Percentiles rank a stretch among this genome's conserved stretches.
Evolutionary conservation across 106 monocot genomes (phyloP).

Genomic region (Allium fistulosum): DNA sequence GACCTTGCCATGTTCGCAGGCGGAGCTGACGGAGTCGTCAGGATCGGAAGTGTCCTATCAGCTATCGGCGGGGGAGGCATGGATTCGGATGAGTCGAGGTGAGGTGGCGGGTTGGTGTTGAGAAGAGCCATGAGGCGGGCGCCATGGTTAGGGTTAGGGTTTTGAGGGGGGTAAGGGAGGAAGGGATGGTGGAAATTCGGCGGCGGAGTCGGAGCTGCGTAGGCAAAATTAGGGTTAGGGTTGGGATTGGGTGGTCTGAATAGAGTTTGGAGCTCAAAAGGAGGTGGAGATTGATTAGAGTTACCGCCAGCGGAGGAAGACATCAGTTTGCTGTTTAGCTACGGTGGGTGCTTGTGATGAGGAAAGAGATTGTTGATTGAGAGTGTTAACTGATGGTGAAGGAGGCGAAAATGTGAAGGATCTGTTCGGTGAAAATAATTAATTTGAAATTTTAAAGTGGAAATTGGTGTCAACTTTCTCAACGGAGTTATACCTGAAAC

Average conservation of each 20-base stretch:
- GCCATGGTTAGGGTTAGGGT: conserved; percentile 39
- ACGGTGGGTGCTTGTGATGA: too few species aligned
- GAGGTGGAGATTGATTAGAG: conserved; percentile 5
- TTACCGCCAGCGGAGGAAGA: conserved; percentile 5
- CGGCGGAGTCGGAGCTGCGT: conserved; percentile 7
- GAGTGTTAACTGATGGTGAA: too few species aligned
- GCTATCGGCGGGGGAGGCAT: conserved; percentile 43
- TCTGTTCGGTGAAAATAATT: too few species aligned
- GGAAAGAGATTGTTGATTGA: not conserved
- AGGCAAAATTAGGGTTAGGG: conserved; percentile 6
- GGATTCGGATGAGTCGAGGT: conserved; percentile 60
- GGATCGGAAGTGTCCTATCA: conserved; percentile 16
- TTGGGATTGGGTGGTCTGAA: conserved; percentile 1
- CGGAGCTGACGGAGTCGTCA: conserved; percentile 37
- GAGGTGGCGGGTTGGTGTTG: conserved; percentile 23
- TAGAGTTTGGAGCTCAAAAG: conserved; percentile 10
- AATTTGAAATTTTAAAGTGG: too few species aligned
- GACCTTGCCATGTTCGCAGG: conserved; percentile 31
- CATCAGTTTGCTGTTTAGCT: not conserved
- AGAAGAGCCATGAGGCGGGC: conserved; percentile 83
- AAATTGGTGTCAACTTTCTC: too few species aligned
- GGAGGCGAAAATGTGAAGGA: too few species aligned
- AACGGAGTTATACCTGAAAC: too few species aligned
- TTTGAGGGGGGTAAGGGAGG: conserved; percentile 16
- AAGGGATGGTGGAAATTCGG: conserved; percentile 18